Conservation (phyloP, 1,139 yeast genomes). For the Suhomyces wounanorum region DNA sequence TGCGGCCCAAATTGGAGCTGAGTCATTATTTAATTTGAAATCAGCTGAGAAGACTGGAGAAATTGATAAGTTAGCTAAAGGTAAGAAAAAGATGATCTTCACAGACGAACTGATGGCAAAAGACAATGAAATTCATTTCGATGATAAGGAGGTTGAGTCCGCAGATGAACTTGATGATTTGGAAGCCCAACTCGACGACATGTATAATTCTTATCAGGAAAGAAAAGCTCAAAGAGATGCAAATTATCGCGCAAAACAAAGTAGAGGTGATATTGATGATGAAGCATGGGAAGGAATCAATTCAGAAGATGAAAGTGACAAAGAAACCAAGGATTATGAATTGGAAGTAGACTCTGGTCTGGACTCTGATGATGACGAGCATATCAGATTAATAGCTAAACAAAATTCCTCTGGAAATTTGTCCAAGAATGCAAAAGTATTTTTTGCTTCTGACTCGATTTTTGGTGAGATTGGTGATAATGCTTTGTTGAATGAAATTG, state of each 20-base stretch:
- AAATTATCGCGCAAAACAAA: slow-evolving; percentile 73
- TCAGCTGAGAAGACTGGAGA: slow-evolving; percentile 86
- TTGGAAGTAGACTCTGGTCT: slow-evolving; percentile 47
- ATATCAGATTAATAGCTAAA: slow-evolving; percentile 63
- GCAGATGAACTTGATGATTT: slow-evolving; percentile 68
- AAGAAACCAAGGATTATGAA: slow-evolving; percentile 46
- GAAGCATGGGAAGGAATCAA: slow-evolving; percentile 88
- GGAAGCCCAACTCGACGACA: slow-evolving; percentile 77
- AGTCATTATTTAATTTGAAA: slow-evolving; percentile 78
- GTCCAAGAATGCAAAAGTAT: slow-evolving; percentile 70
- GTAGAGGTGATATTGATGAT: slow-evolving; percentile 78
- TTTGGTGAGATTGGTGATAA: slow-evolving; percentile 66
- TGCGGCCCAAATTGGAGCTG: slow-evolving; percentile 81
- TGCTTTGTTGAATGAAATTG: slow-evolving; percentile 34
- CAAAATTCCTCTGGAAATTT: slow-evolving; percentile 52
- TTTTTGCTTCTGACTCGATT: slow-evolving; percentile 74
- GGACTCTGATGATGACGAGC: slow-evolving; percentile 75
- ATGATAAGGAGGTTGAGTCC: slow-evolving; percentile 48
- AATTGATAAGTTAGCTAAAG: slow-evolving; percentile 69
- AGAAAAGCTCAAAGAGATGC: slow-evolving; percentile 79
- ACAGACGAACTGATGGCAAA: slow-evolving; percentile 53
- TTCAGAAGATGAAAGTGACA: slow-evolving; percentile 40
- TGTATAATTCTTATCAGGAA: slow-evolving; percentile 77
- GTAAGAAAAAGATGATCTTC: slow-evolving; percentile 79
- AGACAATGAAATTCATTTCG: slow-evolving; percentile 57